These are phyloP conservation scores for Cystoisospora suis DNA, from an alignment of 169 alveolate species.

Conservation along the genomic window DNA sequence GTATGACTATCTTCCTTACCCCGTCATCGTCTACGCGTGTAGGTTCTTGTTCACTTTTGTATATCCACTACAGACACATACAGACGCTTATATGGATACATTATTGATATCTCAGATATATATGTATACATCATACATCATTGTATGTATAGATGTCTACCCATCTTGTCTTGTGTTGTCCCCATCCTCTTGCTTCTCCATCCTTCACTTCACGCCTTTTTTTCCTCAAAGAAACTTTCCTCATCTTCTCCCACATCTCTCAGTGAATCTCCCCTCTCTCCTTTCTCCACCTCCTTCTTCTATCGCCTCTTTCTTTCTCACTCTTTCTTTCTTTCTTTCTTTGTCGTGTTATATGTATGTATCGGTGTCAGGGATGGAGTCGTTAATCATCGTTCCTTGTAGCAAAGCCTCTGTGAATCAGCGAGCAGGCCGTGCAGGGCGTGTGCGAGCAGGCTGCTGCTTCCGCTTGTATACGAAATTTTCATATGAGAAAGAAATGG, in stretches of 20 bases:
- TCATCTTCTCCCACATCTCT: neutral
- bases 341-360: neutral
- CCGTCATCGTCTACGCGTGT: too few species aligned
- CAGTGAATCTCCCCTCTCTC: neutral
- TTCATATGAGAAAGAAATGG: slow-evolving; percentile 96
- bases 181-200: neutral
- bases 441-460: slow-evolving; percentile 98
- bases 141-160: too few species aligned
- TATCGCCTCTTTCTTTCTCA: neutral
- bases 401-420: slow-evolving; percentile 99
- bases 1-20: too few species aligned
- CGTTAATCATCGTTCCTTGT: slow-evolving; percentile 97
- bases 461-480: slow-evolving; percentile 97
- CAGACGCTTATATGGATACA: too few species aligned
- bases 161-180: too few species aligned
- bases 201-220: neutral
- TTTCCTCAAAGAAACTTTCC: neutral
- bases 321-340: neutral
- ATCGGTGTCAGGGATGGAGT: slow-evolving; percentile 90
- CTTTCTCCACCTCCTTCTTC: neutral
- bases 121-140: too few species aligned
- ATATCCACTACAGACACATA: too few species aligned
- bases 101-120: too few species aligned
- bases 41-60: too few species aligned
- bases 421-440: slow-evolving; percentile 99